phyloP scores from a whole-genome alignment of 2,329 filamentous ascomycete species.

The Curvularia lunata region DNA sequence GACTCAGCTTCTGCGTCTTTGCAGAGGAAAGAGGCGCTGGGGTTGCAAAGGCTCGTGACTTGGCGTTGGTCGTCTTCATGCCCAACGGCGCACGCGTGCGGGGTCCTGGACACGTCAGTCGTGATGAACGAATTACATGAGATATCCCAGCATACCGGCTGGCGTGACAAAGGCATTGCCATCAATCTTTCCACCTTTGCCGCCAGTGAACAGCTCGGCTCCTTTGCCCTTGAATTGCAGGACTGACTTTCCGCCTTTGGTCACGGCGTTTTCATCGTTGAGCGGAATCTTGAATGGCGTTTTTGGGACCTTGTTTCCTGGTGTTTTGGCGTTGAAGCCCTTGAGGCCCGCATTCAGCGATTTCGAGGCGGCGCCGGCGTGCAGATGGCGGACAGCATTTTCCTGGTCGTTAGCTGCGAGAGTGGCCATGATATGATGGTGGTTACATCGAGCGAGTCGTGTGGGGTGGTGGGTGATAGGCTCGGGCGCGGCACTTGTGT shows the following conservation, averaged over 20 bases:
- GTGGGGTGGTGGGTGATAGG: slow-evolving; percentile 10
- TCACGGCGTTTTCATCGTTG: slow-evolving; percentile 84
- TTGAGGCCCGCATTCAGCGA: slow-evolving; percentile 69
- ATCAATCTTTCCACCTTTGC: slow-evolving; percentile 59
- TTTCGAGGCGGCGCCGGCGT: slow-evolving; percentile 73
- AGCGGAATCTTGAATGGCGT: slow-evolving; percentile 79
- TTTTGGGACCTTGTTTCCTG: slow-evolving; percentile 76
- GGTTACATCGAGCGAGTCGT: slow-evolving; percentile 41
- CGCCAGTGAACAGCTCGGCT: slow-evolving; percentile 59
- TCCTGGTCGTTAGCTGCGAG: slow-evolving; percentile 81
- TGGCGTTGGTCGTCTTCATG: slow-evolving; percentile 96
- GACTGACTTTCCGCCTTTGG: slow-evolving; percentile 66
- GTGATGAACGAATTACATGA: slow-evolving; percentile 2
- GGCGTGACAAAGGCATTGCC: slow-evolving; percentile 79
- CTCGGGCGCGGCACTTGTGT: slow-evolving; percentile 22
- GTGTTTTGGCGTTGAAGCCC: slow-evolving; percentile 75
- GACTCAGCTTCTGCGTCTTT: slow-evolving; percentile 70
- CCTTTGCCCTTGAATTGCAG: slow-evolving; percentile 64
- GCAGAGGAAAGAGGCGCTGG: slow-evolving; percentile 67
- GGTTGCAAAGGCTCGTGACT: slow-evolving; percentile 71
- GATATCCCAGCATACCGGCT: slow-evolving; percentile 62
- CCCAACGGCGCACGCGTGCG: slow-evolving; percentile 81
- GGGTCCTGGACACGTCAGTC: slow-evolving; percentile 17
- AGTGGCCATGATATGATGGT: slow-evolving; percentile 64
- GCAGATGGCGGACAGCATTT: slow-evolving; percentile 79